Evolutionary conservation across 345 rosid species (phyloP), one percentile per base, ranked within the genome.

Genomic region (Citrus maxima): DNA sequence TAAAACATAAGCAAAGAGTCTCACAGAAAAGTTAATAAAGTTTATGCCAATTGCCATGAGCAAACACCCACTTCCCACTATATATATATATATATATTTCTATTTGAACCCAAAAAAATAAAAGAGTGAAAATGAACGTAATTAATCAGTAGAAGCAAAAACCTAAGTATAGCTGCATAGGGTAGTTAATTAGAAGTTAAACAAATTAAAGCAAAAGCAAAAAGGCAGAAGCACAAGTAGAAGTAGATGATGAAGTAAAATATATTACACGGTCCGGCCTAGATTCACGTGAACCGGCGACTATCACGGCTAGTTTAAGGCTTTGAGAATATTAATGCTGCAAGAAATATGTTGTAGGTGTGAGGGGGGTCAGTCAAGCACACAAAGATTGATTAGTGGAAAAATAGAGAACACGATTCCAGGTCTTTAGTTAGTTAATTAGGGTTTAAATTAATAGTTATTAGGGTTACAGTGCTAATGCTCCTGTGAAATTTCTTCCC

Each of bases 271-370:
- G 72, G 84, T 46, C 81, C 75, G 85, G 79, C 87, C 80, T 89
- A 77, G 89, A 58, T 84, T 83, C 90, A 70, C 79, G 90, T 87
- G 87, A 87, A 81, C 80, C 84, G 88, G 87, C 92, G 91, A 82
- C 78, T 80, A 89, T 89, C 88, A 89, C 93, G 93, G 84, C 77
- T 34, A 78, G 73, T 72, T 75, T 82, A 70, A 63, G 88, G 84
- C 84, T 85, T 85, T 80, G 67, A 82, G 66, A 59, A 49, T 74
- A 49, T 2, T 56, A 46, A 46, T 12, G 51, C 51, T 13, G 51
- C 51, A 56, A 32, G 69, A 21, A 13, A 75, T 24, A 74, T 59
- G 21, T 35, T 13, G 7, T 62, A 14, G 16, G 67, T 4, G 67
- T 30, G 76, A 54, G 65, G 67, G 76, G 49, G 49, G 49, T 42